phyloP scores from a whole-genome alignment of 164 flowering plant species.

The Dillenia turbinata region DNA sequence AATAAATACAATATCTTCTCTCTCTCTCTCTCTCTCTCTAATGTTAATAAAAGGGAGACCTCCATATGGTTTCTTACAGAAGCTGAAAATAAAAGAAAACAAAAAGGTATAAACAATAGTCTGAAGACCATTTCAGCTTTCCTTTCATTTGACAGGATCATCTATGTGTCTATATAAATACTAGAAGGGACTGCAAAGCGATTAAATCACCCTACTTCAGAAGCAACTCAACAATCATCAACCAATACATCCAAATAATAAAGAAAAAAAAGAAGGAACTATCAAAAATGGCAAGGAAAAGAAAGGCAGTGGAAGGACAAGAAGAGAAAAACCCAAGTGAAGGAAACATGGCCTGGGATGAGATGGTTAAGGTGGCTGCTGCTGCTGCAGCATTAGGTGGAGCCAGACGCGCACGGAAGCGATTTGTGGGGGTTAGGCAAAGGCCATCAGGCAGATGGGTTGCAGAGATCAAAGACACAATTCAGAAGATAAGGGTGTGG shows the following conservation, averaged over 20 bases:
- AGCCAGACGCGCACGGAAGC: conserved; percentile 33
- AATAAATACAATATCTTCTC: too few relatives aligned
- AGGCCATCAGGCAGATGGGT: conserved; percentile 18
- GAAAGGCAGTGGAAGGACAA: conserved; percentile 24
- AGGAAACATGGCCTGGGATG: conserved; percentile 33
- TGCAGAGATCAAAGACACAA: conserved; percentile 58
- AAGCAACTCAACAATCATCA: too few relatives aligned
- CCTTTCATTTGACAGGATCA: conserved; percentile 18
- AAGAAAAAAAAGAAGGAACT: too few relatives aligned
- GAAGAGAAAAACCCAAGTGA: conserved; percentile 12
- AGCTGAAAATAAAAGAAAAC: conserved; percentile 5
- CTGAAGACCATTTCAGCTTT: conserved; percentile 22
- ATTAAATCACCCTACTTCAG: too few relatives aligned
- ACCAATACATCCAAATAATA: too few relatives aligned
- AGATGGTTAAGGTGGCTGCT: conserved; percentile 41
- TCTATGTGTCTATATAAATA: neutral
- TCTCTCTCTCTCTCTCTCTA: too few relatives aligned
- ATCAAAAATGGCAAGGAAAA: conserved; percentile 22
- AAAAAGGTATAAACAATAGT: conserved; percentile 20
- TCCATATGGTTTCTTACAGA: too few relatives aligned
- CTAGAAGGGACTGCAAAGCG: too few relatives aligned
- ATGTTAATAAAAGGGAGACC: too few relatives aligned
- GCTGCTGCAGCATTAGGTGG: conserved; percentile 33
- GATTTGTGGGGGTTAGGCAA: conserved; percentile 54
- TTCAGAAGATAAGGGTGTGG: conserved; percentile 61